These are phyloP conservation scores for Russula brevipes DNA, from an alignment of 768 basidiomycete genomes.

Conservation along the genomic window DNA sequence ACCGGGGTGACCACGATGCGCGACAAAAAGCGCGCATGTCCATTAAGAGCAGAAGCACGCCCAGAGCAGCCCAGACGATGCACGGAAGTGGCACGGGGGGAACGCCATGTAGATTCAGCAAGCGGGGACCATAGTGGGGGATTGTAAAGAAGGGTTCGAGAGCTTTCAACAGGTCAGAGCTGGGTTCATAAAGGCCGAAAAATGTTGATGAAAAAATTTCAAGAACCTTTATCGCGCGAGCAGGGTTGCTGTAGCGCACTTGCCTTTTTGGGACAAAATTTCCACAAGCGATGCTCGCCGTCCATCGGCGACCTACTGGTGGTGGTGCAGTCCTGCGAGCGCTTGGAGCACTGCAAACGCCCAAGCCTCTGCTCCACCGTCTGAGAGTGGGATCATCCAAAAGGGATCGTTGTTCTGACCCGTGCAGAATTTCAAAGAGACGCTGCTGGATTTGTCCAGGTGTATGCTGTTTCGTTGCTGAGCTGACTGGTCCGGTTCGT, in stretches of 20 bases:
- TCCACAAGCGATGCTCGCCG: slow-evolving; percentile 7
- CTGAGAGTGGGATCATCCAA: neutral
- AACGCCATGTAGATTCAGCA: neutral
- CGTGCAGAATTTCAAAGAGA: neutral
- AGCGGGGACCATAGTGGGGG: slow-evolving; percentile 12
- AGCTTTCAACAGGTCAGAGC: neutral
- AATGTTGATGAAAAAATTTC: slow-evolving; percentile 27
- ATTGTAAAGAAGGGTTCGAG: slow-evolving; percentile 6
- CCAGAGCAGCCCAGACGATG: neutral
- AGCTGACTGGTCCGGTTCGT: slow-evolving; percentile 14
- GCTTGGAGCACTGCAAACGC: neutral
- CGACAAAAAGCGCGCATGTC: neutral
- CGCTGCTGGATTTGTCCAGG: neutral
- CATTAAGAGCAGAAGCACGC: neutral
- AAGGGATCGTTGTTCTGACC: neutral
- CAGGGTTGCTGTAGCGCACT: slow-evolving; percentile 7
- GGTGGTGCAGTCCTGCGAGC: neutral
- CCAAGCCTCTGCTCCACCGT: neutral
- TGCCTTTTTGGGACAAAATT: slow-evolving; percentile 14
- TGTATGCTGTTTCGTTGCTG: neutral
- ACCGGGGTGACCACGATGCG: slow-evolving; percentile 3
- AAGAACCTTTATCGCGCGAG: slow-evolving; percentile 21
- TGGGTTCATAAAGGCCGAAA: slow-evolving; percentile 23
- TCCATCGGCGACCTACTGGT: too few species aligned
- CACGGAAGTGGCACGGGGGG: neutral